phyloP scores from a whole-genome alignment of 148 eudicot species.

The Camellia japonica region DNA sequence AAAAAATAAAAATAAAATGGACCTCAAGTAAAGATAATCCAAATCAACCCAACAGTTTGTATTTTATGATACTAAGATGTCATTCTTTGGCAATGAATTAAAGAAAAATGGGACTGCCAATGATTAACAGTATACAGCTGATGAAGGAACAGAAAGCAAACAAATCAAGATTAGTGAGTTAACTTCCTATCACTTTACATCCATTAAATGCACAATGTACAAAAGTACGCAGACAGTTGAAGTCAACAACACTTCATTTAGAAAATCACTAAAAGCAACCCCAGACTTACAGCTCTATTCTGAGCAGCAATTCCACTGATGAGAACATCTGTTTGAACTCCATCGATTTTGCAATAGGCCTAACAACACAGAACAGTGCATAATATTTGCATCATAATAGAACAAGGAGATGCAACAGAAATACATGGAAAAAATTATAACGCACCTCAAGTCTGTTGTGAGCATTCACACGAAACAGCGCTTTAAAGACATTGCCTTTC shows the following conservation, averaged over 20 bases:
- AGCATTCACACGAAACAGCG: conserved; percentile 79
- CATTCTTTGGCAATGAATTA: neutral
- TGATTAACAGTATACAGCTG: no score
- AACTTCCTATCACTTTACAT: neutral
- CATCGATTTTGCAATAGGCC: conserved; percentile 95
- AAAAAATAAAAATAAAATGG: neutral
- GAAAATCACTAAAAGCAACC: conserved; percentile 3
- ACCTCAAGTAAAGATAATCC: neutral
- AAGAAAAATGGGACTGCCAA: neutral
- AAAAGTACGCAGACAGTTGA: conserved; percentile 3
- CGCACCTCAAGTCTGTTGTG: conserved; percentile 82
- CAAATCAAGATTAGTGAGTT: neutral
- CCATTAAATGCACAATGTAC: neutral
- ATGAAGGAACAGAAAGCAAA: neutral
- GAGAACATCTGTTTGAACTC: conserved; percentile 70
- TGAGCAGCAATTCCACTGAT: conserved; percentile 64
- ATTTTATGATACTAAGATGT: neutral
- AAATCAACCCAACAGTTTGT: neutral
- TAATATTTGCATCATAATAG: neutral
- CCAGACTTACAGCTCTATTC: conserved; percentile 87
- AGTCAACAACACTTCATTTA: conserved; percentile 4
- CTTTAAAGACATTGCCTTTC: conserved; percentile 77
- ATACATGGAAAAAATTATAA: neutral
- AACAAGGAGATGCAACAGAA: neutral
- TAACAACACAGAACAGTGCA: conserved; percentile 19